phyloP scores from a whole-genome alignment of 345 rosid genomes.

The Gynandropsis gynandra region DNA sequence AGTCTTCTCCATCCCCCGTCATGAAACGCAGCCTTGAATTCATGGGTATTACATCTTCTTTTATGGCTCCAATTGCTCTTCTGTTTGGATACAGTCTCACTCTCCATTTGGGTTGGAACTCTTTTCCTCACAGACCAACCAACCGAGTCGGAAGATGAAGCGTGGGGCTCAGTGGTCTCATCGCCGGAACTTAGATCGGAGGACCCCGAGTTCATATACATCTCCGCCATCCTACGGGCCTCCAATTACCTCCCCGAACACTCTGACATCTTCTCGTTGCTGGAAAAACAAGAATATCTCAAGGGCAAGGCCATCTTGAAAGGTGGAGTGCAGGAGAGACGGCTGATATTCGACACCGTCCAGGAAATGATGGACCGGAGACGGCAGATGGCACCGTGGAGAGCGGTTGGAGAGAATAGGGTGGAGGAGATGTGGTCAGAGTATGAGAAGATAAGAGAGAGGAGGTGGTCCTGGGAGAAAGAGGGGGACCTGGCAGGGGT shows the following conservation, averaged over 20 bases:
- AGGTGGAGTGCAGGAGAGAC: slow-evolving; percentile 48
- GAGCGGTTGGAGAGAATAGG: slow-evolving; percentile 23
- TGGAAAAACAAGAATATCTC: slow-evolving; percentile 68
- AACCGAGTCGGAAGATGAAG: slow-evolving; percentile 56
- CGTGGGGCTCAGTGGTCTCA: slow-evolving; percentile 44
- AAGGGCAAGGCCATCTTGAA: slow-evolving; percentile 48
- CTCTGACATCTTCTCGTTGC: slow-evolving; percentile 45
- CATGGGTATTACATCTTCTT: slow-evolving; percentile 38
- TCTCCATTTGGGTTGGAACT: too few species aligned
- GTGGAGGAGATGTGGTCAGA: slow-evolving; percentile 64
- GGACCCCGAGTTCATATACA: slow-evolving; percentile 57
- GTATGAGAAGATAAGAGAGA: slow-evolving; percentile 45
- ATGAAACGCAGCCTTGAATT: slow-evolving; percentile 78
- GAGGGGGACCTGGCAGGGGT: slow-evolving; percentile 49
- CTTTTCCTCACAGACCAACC: slow-evolving; percentile 32
- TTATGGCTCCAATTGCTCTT: too few species aligned
- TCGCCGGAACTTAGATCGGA: slow-evolving; percentile 26
- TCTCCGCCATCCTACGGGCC: slow-evolving; percentile 66
- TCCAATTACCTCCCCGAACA: slow-evolving; percentile 47
- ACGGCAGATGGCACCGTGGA: slow-evolving; percentile 56
- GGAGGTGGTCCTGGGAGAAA: slow-evolving; percentile 24
- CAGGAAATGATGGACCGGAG: slow-evolving; percentile 49
- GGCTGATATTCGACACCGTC: slow-evolving; percentile 61
- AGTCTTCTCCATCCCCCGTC: slow-evolving; percentile 70
- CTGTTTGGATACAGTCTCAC: too few species aligned